These are phyloP conservation scores for Exophiala mesophila DNA, from an alignment of 2,329 filamentous ascomycete species.

Conservation along the genomic window DNA sequence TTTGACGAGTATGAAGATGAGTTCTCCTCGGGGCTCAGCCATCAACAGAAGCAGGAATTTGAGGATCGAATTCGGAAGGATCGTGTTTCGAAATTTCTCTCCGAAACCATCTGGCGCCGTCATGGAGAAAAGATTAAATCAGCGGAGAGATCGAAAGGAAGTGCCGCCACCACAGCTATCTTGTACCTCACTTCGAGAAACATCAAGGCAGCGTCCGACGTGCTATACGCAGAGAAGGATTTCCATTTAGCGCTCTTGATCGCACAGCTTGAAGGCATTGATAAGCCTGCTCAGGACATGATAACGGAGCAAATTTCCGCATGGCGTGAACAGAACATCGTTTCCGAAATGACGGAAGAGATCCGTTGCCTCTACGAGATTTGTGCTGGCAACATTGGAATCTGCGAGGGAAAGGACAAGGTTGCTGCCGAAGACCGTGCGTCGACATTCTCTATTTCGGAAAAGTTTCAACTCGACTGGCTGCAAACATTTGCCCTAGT, in stretches of 20 bases:
- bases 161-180: constrained; percentile 74
- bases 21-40: constrained; percentile 39
- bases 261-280: constrained; percentile 68
- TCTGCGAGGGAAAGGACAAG: constrained; percentile 68
- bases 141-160: constrained; percentile 54
- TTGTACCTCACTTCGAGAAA: constrained; percentile 73
- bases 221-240: constrained; percentile 69
- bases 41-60: constrained; percentile 36
- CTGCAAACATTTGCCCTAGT: constrained; percentile 86
- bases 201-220: constrained; percentile 74
- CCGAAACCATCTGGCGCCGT: constrained; percentile 49
- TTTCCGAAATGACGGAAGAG: constrained; percentile 80
- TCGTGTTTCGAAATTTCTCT: constrained; percentile 41
- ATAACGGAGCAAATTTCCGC: constrained; percentile 75
- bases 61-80: constrained; percentile 45
- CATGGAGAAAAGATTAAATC: constrained; percentile 58
- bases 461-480: constrained; percentile 85
- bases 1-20: constrained; percentile 58
- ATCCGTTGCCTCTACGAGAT: constrained; percentile 87
- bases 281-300: constrained; percentile 63
- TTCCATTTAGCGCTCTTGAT: constrained; percentile 81
- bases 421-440: constrained; percentile 74
- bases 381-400: constrained; percentile 78
- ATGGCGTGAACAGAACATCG: constrained; percentile 76
- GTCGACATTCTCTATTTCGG: constrained; percentile 73